Evolutionary conservation across 1,284 basidiomycete genomes (phyloP).

Genomic region (Sparassis latifolia): DNA sequence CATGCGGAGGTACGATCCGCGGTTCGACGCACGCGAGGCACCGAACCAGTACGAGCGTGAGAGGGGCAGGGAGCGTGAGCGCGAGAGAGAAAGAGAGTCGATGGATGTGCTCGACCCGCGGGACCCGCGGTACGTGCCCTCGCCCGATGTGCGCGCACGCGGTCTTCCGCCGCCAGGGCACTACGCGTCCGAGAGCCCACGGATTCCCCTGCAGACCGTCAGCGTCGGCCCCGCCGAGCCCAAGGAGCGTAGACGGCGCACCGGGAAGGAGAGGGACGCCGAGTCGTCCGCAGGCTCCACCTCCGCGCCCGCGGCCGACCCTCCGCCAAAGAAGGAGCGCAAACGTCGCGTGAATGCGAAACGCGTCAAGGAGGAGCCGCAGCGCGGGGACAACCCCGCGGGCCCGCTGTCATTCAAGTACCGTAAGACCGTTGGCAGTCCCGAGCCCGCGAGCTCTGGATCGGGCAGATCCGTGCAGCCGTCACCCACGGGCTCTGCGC

Average conservation of each 20-base stretch:
- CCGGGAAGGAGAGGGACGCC: slow-evolving; percentile 34
- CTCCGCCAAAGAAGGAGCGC: slow-evolving; percentile 37
- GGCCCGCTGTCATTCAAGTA: slow-evolving; percentile 31
- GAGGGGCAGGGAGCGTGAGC: background rate
- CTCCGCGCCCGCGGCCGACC: slow-evolving; percentile 17
- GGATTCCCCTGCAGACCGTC: slow-evolving; percentile 22
- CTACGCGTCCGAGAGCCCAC: slow-evolving; percentile 36
- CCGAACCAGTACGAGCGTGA: slow-evolving; percentile 22
- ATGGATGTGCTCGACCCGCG: slow-evolving; percentile 9
- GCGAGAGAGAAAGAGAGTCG: no score
- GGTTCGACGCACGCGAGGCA: slow-evolving; percentile 22
- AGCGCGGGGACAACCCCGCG: slow-evolving; percentile 23
- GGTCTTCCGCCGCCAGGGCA: slow-evolving; percentile 20
- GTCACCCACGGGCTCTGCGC: slow-evolving; percentile 56
- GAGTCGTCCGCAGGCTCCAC: slow-evolving; percentile 22
- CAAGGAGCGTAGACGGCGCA: slow-evolving; percentile 25
- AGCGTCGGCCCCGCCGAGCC: slow-evolving; percentile 12
- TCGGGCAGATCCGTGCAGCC: slow-evolving; percentile 49
- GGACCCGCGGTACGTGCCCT: slow-evolving; percentile 24
- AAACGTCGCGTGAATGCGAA: slow-evolving; percentile 31
- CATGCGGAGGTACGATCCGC: slow-evolving; percentile 28
- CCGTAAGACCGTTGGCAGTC: slow-evolving; percentile 33
- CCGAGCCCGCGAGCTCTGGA: slow-evolving; percentile 55
- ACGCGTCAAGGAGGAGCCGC: slow-evolving; percentile 32
- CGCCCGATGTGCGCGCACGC: slow-evolving; percentile 27